Evolutionary conservation across 257 asterid genomes (phyloP), one percentile per base, ranked within the genome.

Genomic region (Gynochthodes officinalis): DNA sequence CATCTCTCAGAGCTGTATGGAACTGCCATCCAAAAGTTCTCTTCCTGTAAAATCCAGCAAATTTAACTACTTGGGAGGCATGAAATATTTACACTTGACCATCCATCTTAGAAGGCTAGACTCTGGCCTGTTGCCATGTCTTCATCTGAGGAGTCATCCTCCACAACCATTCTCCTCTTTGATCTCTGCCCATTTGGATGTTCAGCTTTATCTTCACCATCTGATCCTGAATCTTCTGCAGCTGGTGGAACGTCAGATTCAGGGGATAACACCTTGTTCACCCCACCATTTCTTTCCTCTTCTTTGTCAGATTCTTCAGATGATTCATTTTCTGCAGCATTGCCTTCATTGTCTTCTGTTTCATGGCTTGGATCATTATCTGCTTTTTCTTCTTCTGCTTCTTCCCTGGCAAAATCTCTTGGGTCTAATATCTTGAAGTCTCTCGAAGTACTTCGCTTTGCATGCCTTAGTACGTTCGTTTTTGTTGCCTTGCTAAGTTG

Each of bases 361-460:
- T 84, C 95, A n/a, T 65, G 73, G 68, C 54, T 74, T 43, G 73
- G 82, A 61, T 73, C 81, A 27, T 37, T 50, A 18, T 19, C 21
- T 13, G 4, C 44, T 60, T 32, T 23, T 60, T 33, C 28, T 62
- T 79, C 84, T 73, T 81, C 87, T n/a, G n/a, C n/a, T 64, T 86
- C 89, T 64, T 15, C 19, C 58, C 65, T 40, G 33, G 76, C 61
- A 60, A 76, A 80, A 30, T 78, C 89, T 49, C 44, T 76, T 50
- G 82, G 76, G 77, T 86, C 92, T 25, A 89, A 11, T 78, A 91
- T 91, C 75, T 80, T 91, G 87, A 91, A 91, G 82, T 91, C 97
- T 77, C 95, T 80, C 55, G 96, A 81, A 12, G 97, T 91, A 86
- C 97, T 91, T 66, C 97, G 90, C 78, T 91, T 91, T 55, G 97